Percentiles rank a stretch among this genome's conserved stretches.
These are phyloP conservation scores for Amanita inopinata DNA, from an alignment of 768 basidiomycete genomes.

Conservation along the genomic window DNA sequence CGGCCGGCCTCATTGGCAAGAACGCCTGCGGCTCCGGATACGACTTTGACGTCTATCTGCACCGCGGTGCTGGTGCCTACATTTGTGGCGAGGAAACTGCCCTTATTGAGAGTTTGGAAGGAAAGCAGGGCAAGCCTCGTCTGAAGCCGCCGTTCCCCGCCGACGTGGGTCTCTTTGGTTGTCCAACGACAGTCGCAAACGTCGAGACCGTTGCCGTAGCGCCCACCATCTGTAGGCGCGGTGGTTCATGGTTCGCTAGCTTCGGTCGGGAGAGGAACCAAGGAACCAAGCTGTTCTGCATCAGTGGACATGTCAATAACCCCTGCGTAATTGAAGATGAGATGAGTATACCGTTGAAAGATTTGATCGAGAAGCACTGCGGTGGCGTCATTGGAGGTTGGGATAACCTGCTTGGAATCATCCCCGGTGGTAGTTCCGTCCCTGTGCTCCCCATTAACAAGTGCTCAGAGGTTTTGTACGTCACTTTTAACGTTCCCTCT, in stretches of 20 bases:
- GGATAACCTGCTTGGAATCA: conserved; percentile 95
- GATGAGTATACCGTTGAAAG: conserved; percentile 94
- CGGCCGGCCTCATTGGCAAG: conserved; percentile 78
- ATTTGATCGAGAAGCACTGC: conserved; percentile 93
- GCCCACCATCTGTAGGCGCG: conserved; percentile 90
- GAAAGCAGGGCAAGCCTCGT: conserved; percentile 96
- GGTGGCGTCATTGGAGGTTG: conserved; percentile 92
- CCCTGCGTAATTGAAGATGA: conserved; percentile 98
- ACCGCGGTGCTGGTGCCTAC: conserved; percentile 96
- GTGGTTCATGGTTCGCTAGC: conserved; percentile 81
- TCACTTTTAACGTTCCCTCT: conserved; percentile 13
- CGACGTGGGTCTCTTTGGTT: conserved; percentile 95
- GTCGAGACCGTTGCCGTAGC: conserved; percentile 98
- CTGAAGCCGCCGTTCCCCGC: conserved; percentile 99
- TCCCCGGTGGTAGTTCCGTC: conserved; percentile 92
- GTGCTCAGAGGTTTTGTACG: conserved; percentile 84
- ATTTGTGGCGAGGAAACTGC: conserved; percentile 99
- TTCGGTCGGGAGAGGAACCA: conserved; percentile 91
- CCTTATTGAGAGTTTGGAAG: conserved; percentile 92
- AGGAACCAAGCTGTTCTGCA: conserved; percentile 95
- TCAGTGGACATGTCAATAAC: conserved; percentile 96
- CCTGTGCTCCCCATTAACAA: conserved; percentile 80
- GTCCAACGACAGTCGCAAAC: conserved; percentile 95
- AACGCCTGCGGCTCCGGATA: conserved; percentile 90
- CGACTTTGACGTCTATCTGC: conserved; percentile 96